Evolutionary conservation across 1,284 basidiomycete genomes (phyloP).

Genomic region (Fomitopsis palustris): DNA sequence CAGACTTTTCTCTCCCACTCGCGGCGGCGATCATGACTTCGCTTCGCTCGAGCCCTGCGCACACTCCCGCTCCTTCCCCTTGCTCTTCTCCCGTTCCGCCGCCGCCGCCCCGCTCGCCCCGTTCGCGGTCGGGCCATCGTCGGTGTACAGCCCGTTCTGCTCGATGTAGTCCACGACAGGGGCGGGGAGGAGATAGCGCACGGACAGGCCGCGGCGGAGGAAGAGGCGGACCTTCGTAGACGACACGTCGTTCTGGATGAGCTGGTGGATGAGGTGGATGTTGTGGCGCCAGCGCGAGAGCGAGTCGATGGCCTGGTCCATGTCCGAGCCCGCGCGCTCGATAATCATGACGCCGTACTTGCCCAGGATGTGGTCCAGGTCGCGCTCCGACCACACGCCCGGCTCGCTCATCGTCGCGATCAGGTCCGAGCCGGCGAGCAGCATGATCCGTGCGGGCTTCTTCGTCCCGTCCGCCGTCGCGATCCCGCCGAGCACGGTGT

Average conservation of each 20-base stretch:
- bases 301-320: conserved; percentile 77
- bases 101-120: conserved; percentile 20
- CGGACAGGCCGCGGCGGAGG: conserved; percentile 88
- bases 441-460: conserved; percentile 76
- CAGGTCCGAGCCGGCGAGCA: conserved; percentile 95
- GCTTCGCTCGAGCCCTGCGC: conserved; percentile 5
- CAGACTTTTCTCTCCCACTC: background rate
- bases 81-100: conserved; percentile 34
- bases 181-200: conserved; percentile 90
- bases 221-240: conserved; percentile 93
- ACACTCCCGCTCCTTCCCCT: conserved; percentile 38
- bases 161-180: conserved; percentile 96
- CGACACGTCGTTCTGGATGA: conserved; percentile 98
- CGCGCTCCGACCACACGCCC: conserved; percentile 95
- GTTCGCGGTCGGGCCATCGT: conserved; percentile 43
- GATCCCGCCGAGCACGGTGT: conserved; percentile 74
- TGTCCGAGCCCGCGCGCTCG: conserved; percentile 91
- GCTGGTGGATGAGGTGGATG: conserved; percentile 91
- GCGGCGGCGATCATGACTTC: background rate
- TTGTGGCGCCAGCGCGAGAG: conserved; percentile 83
- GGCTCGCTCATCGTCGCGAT: conserved; percentile 98
- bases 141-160: conserved; percentile 68
- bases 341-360: conserved; percentile 94
- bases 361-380: conserved; percentile 96
- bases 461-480: conserved; percentile 61